These are phyloP conservation scores for Coix lacrymajobi DNA, from an alignment of 176 grass and related monocot genomes.

Conservation along the genomic window DNA sequence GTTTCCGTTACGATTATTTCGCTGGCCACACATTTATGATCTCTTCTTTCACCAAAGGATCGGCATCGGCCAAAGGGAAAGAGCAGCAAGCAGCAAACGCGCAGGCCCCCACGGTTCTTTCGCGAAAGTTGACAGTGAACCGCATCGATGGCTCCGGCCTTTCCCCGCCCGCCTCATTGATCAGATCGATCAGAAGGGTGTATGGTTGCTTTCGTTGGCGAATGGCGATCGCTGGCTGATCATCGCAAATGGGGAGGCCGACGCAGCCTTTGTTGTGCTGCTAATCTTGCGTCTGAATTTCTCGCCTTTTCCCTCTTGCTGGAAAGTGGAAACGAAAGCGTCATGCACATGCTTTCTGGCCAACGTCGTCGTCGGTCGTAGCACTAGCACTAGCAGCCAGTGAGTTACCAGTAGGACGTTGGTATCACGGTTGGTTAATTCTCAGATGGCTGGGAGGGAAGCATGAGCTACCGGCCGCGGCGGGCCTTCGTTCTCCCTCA, in stretches of 20 bases:
- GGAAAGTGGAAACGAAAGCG: too few species aligned
- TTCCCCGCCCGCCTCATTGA: not conserved
- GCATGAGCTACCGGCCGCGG: not conserved
- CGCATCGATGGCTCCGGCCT: not conserved
- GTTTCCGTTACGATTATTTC: not conserved
- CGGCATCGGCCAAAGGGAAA: too few species aligned
- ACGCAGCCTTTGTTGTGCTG: not conserved
- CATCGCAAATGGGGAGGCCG: not conserved
- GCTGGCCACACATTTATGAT: not conserved
- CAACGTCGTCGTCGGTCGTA: not conserved
- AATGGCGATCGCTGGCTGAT: not conserved
- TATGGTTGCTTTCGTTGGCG: constrained; percentile 24
- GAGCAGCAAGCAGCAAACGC: not conserved
- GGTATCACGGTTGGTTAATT: constrained; percentile 20
- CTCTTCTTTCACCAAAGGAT: not conserved
- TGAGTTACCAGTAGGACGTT: not conserved
- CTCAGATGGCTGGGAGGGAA: not conserved
- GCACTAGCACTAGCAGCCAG: not conserved
- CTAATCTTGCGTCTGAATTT: not conserved
- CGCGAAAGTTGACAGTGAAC: constrained; percentile 11
- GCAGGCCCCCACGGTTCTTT: constrained; percentile 10
- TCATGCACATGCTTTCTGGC: constrained; percentile 5
- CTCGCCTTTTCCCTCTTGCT: not conserved
- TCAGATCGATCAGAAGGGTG: not conserved
- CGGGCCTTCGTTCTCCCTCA: not conserved